These are phyloP conservation scores for Elaeis oleifera DNA, from an alignment of 202 grass and related monocot genomes.

Conservation along the genomic window DNA sequence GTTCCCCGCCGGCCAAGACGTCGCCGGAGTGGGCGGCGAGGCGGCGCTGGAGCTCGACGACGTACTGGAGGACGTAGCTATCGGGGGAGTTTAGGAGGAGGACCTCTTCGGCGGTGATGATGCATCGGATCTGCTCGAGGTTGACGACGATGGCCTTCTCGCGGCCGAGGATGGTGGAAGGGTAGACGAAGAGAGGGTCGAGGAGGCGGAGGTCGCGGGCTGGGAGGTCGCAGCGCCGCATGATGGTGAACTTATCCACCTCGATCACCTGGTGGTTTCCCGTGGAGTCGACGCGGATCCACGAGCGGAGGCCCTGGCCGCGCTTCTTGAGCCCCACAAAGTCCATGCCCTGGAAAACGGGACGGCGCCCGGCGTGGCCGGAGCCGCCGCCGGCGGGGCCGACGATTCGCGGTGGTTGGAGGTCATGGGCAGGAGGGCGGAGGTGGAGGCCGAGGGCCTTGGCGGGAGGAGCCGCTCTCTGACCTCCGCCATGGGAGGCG, in stretches of 20 bases:
- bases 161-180: conserved; percentile 74
- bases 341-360: conserved; percentile 30
- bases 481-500: conserved; percentile 25
- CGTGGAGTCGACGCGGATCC: conserved; percentile 76
- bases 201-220: conserved; percentile 96
- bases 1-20: conserved; percentile 10
- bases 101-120: conserved; percentile 94
- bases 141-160: conserved; percentile 98
- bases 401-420: conserved; percentile 31
- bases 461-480: conserved; percentile 61
- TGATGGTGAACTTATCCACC: conserved; percentile 88
- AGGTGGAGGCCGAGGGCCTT: conserved; percentile 14
- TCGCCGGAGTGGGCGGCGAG: conserved; percentile 18
- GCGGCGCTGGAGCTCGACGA: conserved; percentile 77
- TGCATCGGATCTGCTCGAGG: conserved; percentile 96
- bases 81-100: conserved; percentile 93
- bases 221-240: conserved; percentile 93
- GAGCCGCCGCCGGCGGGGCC: neutral
- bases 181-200: conserved; percentile 95
- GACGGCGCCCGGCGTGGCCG: neutral
- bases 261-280: conserved; percentile 61
- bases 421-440: neutral
- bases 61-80: conserved; percentile 83
- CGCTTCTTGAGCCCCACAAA: conserved; percentile 73
- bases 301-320: conserved; percentile 64